Evolutionary conservation across 2,329 filamentous ascomycete genomes (phyloP).

Genomic region (Diplodia sapinea): DNA sequence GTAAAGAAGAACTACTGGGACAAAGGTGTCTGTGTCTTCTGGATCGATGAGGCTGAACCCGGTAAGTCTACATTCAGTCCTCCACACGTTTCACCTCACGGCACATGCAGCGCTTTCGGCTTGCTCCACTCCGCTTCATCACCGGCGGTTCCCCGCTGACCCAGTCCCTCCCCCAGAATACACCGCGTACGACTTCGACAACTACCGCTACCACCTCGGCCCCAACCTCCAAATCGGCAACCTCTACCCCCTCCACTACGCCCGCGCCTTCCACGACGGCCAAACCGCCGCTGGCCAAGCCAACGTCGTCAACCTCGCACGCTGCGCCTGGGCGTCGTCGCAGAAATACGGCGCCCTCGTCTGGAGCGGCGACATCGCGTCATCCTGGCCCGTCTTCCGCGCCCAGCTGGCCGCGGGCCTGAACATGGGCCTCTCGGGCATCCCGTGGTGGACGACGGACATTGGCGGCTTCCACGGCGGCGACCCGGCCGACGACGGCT

Average conservation of each 20-base stretch:
- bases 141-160: background rate
- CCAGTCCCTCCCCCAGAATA: conserved; percentile 57
- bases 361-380: conserved; percentile 71
- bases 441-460: conserved; percentile 74
- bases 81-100: background rate
- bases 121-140: too few relatives aligned
- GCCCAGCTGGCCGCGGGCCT: conserved; percentile 68
- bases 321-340: conserved; percentile 63
- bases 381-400: conserved; percentile 65
- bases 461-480: conserved; percentile 74
- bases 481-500: conserved; percentile 59
- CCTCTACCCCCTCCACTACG: conserved; percentile 64
- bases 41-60: conserved; percentile 71
- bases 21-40: conserved; percentile 68
- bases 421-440: conserved; percentile 68
- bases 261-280: conserved; percentile 66
- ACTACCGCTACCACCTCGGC: conserved; percentile 65
- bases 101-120: background rate
- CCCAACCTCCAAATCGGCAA: conserved; percentile 64
- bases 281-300: conserved; percentile 55
- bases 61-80: background rate
- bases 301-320: conserved; percentile 65
- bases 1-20: conserved; percentile 66
- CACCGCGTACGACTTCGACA: conserved; percentile 68
- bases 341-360: conserved; percentile 70